phyloP scores from a whole-genome alignment of 192 early-diverging fungal genomes.

The Coemansia sp. region DNA sequence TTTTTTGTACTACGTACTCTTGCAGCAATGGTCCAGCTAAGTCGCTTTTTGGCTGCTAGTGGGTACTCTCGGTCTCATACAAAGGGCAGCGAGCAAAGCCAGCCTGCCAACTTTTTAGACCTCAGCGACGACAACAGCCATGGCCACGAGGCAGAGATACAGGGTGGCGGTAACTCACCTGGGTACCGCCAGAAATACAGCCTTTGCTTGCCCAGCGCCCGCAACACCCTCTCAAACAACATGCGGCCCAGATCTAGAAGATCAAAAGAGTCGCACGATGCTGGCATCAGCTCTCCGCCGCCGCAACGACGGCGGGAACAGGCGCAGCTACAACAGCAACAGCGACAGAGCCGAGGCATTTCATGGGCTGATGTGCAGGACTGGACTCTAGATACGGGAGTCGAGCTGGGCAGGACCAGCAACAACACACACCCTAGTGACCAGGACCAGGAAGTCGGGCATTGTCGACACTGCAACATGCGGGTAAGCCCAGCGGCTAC shows the following conservation, averaged over 20 bases:
- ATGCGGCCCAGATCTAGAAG: not conserved
- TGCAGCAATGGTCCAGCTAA: not conserved
- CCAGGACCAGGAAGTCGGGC: not conserved
- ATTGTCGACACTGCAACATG: constrained; percentile 44
- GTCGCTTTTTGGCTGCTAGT: not conserved
- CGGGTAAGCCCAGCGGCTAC: constrained; percentile 24
- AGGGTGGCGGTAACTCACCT: not conserved
- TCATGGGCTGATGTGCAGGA: constrained; percentile 35
- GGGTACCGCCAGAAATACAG: constrained; percentile 1
- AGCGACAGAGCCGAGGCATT: constrained; percentile 11
- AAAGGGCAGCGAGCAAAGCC: not conserved
- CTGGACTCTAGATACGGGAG: not conserved
- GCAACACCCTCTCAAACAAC: not conserved
- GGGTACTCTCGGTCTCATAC: not conserved
- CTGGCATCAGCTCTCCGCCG: not conserved
- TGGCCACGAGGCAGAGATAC: not conserved
- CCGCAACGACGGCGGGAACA: not conserved
- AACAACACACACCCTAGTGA: not conserved
- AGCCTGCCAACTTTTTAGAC: constrained; percentile 39
- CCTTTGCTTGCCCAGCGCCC: constrained; percentile 9
- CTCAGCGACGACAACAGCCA: constrained; percentile 11
- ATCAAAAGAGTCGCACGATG: not conserved
- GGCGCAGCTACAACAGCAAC: not conserved
- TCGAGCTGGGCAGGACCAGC: not conserved
- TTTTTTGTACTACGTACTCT: not conserved